Percentiles rank a stretch among this genome's conserved stretches.
These are phyloP conservation scores for Oemleria cerasiformis DNA, from an alignment of 306 rosid species.

Conservation along the genomic window DNA sequence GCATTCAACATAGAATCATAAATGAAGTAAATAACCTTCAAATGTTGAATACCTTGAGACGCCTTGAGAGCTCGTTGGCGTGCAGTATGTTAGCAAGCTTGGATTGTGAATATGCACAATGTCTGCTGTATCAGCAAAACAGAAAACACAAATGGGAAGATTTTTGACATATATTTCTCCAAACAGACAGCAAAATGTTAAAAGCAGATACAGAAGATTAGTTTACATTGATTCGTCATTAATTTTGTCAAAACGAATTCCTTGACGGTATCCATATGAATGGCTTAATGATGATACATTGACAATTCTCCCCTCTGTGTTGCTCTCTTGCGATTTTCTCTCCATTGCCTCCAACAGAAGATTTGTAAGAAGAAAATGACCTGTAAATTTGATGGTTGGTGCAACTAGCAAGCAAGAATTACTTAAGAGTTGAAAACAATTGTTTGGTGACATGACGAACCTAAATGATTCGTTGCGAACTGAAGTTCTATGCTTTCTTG, in stretches of 20 bases:
- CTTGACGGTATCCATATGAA: constrained; percentile 43
- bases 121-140: constrained; percentile 46
- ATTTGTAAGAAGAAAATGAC: constrained; percentile 79
- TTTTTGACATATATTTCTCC: background rate
- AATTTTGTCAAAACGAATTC: constrained; percentile 63
- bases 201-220: background rate
- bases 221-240: constrained; percentile 64
- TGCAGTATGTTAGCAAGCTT: constrained; percentile 81
- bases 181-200: background rate
- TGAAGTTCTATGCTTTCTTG: constrained; percentile 71
- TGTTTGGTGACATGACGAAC: constrained; percentile 19
- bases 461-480: constrained; percentile 83
- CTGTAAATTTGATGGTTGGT: constrained; percentile 30
- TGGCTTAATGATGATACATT: constrained; percentile 66
- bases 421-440: background rate
- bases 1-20: background rate
- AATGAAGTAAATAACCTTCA: constrained; percentile 1
- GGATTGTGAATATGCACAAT: constrained; percentile 69
- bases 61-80: constrained; percentile 75
- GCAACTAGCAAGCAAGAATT: background rate
- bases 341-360: constrained; percentile 81
- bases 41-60: constrained; percentile 55
- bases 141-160: background rate
- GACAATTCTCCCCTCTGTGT: constrained; percentile 70
- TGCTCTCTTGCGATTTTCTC: constrained; percentile 54